These are phyloP conservation scores for Skeletonema potamos DNA, from an alignment of 108 stramenopile species.

Conservation along the genomic window DNA sequence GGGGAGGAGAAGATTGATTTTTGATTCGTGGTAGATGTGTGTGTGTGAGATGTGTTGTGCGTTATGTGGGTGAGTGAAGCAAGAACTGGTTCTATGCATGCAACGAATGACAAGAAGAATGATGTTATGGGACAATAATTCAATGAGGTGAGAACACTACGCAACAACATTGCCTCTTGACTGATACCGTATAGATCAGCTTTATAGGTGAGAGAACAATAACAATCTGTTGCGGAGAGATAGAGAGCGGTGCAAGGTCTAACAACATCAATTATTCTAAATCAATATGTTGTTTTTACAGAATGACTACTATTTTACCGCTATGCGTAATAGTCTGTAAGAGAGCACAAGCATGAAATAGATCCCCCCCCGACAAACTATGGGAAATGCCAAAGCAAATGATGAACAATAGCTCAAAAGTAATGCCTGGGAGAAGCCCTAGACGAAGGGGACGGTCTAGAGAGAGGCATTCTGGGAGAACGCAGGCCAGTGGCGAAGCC, in stretches of 20 bases:
- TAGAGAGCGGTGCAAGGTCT: background rate
- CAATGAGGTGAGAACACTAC: background rate
- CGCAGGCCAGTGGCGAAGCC: background rate
- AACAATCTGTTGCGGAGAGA: background rate
- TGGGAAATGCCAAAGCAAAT: background rate
- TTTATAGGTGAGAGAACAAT: background rate
- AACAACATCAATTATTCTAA: background rate
- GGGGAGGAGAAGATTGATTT: background rate
- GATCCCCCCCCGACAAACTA: background rate
- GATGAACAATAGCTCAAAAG: background rate
- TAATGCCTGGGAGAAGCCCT: background rate
- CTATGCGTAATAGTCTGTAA: no score
- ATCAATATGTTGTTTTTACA: no score
- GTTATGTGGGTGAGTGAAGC: no score
- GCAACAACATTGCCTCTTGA: background rate
- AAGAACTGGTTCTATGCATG: no score
- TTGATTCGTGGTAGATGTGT: background rate
- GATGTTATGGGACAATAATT: background rate
- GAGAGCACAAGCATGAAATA: background rate
- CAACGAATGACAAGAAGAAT: background rate
- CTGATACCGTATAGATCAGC: background rate
- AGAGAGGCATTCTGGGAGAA: background rate
- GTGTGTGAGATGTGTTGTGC: no score
- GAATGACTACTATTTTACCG: background rate
- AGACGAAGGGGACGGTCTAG: background rate